These are phyloP conservation scores for Roridomyces roridus DNA, from an alignment of 768 basidiomycete species.

Conservation along the genomic window DNA sequence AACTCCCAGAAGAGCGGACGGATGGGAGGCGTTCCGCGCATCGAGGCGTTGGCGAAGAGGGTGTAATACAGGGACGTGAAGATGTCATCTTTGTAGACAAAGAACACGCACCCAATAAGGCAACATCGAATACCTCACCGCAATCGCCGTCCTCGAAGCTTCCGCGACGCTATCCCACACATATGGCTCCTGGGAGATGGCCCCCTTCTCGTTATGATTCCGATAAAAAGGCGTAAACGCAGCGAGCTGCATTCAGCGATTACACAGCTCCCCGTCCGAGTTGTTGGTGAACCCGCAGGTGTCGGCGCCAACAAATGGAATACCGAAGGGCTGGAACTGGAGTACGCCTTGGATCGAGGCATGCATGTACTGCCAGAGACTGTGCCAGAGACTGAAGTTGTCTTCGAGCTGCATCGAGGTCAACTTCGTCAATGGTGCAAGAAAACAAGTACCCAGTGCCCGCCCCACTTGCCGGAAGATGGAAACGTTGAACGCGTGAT, in stretches of 20 bases:
- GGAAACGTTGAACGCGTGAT: constrained; percentile 76
- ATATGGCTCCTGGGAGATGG: constrained; percentile 78
- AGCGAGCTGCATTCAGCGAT: constrained; percentile 84
- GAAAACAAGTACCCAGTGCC: constrained; percentile 56
- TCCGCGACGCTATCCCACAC: constrained; percentile 82
- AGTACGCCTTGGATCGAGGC: constrained; percentile 76
- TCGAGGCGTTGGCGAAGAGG: constrained; percentile 74
- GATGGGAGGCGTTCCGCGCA: constrained; percentile 69
- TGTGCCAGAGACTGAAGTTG: constrained; percentile 78
- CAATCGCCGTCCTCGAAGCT: constrained; percentile 72
- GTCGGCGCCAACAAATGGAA: constrained; percentile 89
- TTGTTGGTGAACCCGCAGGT: constrained; percentile 74
- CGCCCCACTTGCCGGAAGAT: constrained; percentile 71
- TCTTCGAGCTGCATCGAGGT: constrained; percentile 58
- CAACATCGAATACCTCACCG: constrained; percentile 69
- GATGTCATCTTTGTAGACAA: constrained; percentile 6
- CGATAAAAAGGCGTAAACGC: constrained; percentile 85
- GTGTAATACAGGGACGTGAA: constrained; percentile 56
- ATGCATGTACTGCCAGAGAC: constrained; percentile 75
- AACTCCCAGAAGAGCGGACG: constrained; percentile 83
- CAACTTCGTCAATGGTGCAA: constrained; percentile 1
- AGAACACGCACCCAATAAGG: constrained; percentile 72
- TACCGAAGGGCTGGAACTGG: constrained; percentile 86
- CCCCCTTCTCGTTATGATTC: constrained; percentile 75
- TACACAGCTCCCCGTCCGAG: constrained; percentile 81